Conservation (phyloP, 805 yeast genomes). For the Komagataella kurtzmanii region DNA sequence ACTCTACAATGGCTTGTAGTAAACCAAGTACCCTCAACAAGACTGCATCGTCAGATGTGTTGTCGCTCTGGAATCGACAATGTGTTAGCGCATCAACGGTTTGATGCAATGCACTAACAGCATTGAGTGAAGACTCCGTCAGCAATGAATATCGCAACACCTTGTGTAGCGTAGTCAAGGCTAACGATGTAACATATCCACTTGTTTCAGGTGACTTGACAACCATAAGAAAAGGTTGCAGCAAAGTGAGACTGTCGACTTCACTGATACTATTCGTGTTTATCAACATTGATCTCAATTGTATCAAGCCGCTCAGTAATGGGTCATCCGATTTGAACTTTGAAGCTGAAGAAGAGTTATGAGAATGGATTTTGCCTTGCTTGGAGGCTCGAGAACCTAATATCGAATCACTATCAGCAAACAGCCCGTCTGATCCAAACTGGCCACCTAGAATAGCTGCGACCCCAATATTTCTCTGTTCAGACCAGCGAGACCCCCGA, state of each 20-base stretch:
- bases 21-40: conserved; percentile 69
- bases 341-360: conserved; percentile 1
- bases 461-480: conserved; percentile 38
- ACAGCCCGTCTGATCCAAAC: conserved; percentile 14
- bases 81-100: conserved; percentile 71
- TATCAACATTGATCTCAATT: conserved; percentile 57
- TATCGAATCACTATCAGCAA: conserved; percentile 17
- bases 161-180: conserved; percentile 63
- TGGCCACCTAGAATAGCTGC: conserved; percentile 71
- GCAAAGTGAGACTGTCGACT: conserved; percentile 57
- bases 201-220: conserved; percentile 77
- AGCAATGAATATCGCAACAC: conserved; percentile 61
- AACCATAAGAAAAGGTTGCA: conserved; percentile 79
- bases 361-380: conserved; percentile 1
- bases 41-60: conserved; percentile 83
- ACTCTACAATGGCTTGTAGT: conserved; percentile 50
- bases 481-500: conserved; percentile 52
- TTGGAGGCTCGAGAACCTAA: conserved; percentile 14
- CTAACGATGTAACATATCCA: conserved; percentile 73
- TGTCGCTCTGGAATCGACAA: conserved; percentile 93
- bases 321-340: conserved; percentile 29
- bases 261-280: conserved; percentile 36
- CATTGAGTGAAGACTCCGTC: conserved; percentile 35
- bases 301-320: conserved; percentile 66
- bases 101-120: conserved; percentile 47